Percentiles rank a stretch among this genome's conserved stretches.
Conservation (phyloP, 1,139 yeast genomes). For the Pichia sp. region DNA sequence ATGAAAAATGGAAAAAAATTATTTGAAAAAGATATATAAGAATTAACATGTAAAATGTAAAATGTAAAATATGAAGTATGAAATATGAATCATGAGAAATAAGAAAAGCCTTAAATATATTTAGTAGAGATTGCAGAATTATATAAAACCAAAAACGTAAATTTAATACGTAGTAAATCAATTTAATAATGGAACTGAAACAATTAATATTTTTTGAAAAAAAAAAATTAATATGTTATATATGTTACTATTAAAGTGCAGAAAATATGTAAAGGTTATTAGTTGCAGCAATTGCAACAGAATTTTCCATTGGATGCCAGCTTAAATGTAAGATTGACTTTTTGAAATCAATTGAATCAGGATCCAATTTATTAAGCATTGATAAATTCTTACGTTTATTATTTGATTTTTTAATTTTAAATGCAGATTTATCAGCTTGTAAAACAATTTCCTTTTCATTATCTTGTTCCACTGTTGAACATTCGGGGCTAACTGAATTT, state of each 20-base stretch:
- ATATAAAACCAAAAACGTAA: no score
- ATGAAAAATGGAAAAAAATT: no score
- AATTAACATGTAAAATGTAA: no score
- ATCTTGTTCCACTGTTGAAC: slow-evolving; percentile 20
- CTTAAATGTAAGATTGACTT: slow-evolving; percentile 92
- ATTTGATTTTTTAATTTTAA: slow-evolving; percentile 62
- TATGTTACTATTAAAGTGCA: slow-evolving; percentile 39
- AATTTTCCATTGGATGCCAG: slow-evolving; percentile 97
- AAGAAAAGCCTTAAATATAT: no score
- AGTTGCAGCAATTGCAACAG: slow-evolving; percentile 97
- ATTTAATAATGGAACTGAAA: no score
- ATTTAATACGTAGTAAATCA: no score
- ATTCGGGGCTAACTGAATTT: slow-evolving; percentile 51
- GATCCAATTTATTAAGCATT: slow-evolving; percentile 48
- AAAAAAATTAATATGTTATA: background rate
- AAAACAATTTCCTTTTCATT: slow-evolving; percentile 68
- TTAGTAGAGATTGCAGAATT: no score
- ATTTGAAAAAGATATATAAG: no score
- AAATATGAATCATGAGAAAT: no score
- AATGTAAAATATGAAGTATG: no score
- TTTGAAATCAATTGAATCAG: slow-evolving; percentile 87
- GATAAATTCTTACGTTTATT: slow-evolving; percentile 27
- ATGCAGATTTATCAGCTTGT: slow-evolving; percentile 97
- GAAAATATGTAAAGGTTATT: slow-evolving; percentile 83
- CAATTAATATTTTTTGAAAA: no score